Conservation (phyloP, 352 stramenopile species). For the Globisporangium spinosum region DNA sequence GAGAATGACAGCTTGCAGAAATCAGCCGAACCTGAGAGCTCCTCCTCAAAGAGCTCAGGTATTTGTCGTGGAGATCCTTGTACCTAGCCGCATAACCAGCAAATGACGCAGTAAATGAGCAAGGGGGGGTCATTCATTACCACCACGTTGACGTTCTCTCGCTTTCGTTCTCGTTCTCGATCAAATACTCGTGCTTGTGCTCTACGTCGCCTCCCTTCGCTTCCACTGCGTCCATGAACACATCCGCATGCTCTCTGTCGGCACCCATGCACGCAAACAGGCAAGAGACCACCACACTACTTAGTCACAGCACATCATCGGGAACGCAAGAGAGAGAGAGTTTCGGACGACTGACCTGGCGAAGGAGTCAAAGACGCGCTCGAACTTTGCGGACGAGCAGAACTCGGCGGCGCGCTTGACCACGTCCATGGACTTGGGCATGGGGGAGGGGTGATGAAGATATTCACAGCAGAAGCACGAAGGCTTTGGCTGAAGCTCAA, state of each 20-base stretch:
- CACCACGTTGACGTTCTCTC: background rate
- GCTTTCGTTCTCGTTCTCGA: background rate
- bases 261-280: background rate
- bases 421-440: conserved; percentile 24
- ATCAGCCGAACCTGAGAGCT: conserved; percentile 31
- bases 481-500: background rate
- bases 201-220: conserved; percentile 56
- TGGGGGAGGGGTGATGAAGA: background rate
- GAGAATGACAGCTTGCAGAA: background rate
- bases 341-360: conserved; percentile 28
- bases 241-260: conserved; percentile 48
- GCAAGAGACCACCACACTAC: background rate
- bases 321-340: background rate
- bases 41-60: conserved; percentile 69
- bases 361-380: conserved; percentile 70
- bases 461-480: background rate
- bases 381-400: conserved; percentile 63
- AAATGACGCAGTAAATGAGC: background rate
- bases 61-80: conserved; percentile 69
- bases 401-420: conserved; percentile 61
- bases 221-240: conserved; percentile 55
- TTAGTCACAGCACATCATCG: background rate
- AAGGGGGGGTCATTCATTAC: background rate
- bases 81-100: conserved; percentile 28
- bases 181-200: conserved; percentile 69